phyloP scores from a whole-genome alignment of 2,329 filamentous ascomycete species.

The Pestalotiopsis sp. region DNA sequence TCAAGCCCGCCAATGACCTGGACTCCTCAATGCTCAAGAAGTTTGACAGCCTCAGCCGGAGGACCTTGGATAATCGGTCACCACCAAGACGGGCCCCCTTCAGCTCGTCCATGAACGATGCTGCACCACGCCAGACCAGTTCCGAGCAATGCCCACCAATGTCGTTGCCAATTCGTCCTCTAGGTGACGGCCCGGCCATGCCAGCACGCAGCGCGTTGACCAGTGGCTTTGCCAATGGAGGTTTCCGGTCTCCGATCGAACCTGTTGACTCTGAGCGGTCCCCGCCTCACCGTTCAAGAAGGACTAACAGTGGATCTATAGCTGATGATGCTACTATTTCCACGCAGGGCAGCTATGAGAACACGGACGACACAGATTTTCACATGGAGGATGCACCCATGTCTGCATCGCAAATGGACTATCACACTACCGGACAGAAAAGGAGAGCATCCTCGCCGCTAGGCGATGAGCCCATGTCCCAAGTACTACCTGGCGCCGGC shows the following conservation, averaged over 20 bases:
- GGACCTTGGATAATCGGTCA: conserved; percentile 46
- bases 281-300: conserved; percentile 44
- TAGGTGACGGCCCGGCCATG: conserved; percentile 41
- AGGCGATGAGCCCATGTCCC: conserved; percentile 46
- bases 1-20: conserved; percentile 44
- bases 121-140: conserved; percentile 36
- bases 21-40: conserved; percentile 57
- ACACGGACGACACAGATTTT: conserved; percentile 49
- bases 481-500: conserved; percentile 39
- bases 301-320: conserved; percentile 49
- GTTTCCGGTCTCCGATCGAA: conserved; percentile 48
- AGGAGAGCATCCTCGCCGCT: conserved; percentile 59
- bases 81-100: conserved; percentile 46
- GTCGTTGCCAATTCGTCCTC: conserved; percentile 49
- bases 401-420: conserved; percentile 45
- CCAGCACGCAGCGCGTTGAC: conserved; percentile 50
- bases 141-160: conserved; percentile 43
- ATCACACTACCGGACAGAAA: conserved; percentile 51
- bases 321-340: conserved; percentile 49
- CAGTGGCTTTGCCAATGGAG: conserved; percentile 35
- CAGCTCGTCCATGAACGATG: conserved; percentile 43
- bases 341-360: conserved; percentile 47
- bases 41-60: conserved; percentile 51
- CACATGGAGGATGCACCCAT: conserved; percentile 48
- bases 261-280: conserved; percentile 50